Evolutionary conservation across 2,329 filamentous ascomycete genomes (phyloP).

Genomic region (Tolypocladium endophyticum): DNA sequence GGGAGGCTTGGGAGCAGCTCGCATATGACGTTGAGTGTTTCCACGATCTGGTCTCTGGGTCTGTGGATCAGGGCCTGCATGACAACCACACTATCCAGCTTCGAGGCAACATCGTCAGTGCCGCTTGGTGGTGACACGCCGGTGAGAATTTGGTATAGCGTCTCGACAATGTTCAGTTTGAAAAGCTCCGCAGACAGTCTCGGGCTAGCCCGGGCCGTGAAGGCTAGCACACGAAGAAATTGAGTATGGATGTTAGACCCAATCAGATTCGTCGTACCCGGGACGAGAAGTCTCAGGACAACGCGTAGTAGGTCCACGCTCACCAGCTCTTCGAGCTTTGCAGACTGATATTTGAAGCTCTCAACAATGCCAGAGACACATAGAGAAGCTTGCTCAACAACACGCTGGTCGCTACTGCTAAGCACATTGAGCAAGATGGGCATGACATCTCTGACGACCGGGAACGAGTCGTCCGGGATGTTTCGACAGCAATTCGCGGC

Average conservation of each 20-base stretch:
- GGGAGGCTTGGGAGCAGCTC: slow-evolving; percentile 76
- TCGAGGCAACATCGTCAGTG: slow-evolving; percentile 66
- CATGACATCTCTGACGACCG: slow-evolving; percentile 91
- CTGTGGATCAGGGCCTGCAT: slow-evolving; percentile 98
- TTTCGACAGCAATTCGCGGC: slow-evolving; percentile 98
- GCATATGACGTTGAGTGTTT: slow-evolving; percentile 95
- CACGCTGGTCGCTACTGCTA: slow-evolving; percentile 85
- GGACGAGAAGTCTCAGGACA: slow-evolving; percentile 76
- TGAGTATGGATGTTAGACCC: slow-evolving; percentile 92
- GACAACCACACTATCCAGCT: slow-evolving; percentile 91
- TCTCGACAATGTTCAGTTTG: slow-evolving; percentile 95
- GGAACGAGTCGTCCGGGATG: slow-evolving; percentile 87
- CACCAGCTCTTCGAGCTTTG: slow-evolving; percentile 85
- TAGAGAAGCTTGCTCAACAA: slow-evolving; percentile 91
- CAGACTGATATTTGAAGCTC: slow-evolving; percentile 83
- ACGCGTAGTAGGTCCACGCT: slow-evolving; percentile 78
- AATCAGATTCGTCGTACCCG: slow-evolving; percentile 91
- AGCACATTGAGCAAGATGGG: slow-evolving; percentile 85
- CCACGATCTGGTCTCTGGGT: slow-evolving; percentile 89
- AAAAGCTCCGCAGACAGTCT: slow-evolving; percentile 79
- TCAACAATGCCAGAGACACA: slow-evolving; percentile 95
- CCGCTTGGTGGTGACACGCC: slow-evolving; percentile 84
- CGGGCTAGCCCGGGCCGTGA: slow-evolving; percentile 82
- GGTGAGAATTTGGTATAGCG: slow-evolving; percentile 91
- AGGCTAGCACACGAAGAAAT: slow-evolving; percentile 83